Base-by-base conservation (phyloP, 1,284 basidiomycete genomes). In the Boletellus deceptivus region DNA sequence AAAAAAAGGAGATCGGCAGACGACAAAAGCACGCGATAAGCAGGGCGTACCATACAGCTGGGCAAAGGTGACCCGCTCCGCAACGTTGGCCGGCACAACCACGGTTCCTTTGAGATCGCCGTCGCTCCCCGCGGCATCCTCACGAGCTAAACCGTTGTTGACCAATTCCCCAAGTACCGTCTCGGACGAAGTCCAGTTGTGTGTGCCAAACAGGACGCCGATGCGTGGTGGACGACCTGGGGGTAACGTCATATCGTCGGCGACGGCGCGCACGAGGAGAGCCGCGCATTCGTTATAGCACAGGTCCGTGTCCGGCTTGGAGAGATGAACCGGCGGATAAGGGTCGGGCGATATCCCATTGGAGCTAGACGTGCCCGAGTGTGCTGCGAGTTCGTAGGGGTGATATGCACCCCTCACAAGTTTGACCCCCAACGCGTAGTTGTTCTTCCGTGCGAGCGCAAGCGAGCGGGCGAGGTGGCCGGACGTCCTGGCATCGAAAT, bases 331-430 rank as follows among this genome's bases (percentile, higher is more conserved):
- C 1, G 87, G 86, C 1, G 86, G 82, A 13, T 71, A 60, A 3
- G 69, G 53, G 27, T 84, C 83, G 0, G 79, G 76, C 0, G 86
- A 84, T 52, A 87, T 81, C 1, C 71, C 68, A 10, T 68, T 52
- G n/a, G 56, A 51, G 14, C 14, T 17, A 3, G 50, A 22, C 27
- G 46, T 16, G 27, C 22, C 24, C 20, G 69, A 71, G 59, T 83
- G 74, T 2, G 81, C 78, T 17, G 74, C 73, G 41, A 83, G 64
- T 67, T 98, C 96, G 49, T 87, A 78, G 2, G 84, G 79, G 61
- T 95, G 90, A 69, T 98, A 98, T 2, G 95, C 95, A 0, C 95
- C 96, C 22, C 96, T 84, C 31, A 98, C 95, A 50, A 98, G 86
- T 72, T 98, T 98, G 55, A 95, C 84, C 16, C 95, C 95, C 2